Evolutionary conservation across 2,329 filamentous ascomycete genomes (phyloP).

Genomic region (Exophiala spinifera): DNA sequence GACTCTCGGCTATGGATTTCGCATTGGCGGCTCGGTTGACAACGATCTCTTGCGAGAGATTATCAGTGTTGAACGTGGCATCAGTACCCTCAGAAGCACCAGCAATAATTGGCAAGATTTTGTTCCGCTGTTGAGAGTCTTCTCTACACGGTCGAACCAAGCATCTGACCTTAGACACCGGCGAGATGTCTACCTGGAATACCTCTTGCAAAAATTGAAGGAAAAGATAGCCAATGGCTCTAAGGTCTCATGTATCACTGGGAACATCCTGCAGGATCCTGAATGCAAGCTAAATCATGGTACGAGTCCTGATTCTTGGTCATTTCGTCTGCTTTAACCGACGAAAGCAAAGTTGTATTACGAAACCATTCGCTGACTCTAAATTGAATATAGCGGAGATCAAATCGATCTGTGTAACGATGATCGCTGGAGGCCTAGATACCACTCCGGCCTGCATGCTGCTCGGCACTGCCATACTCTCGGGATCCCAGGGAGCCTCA

Average conservation of each 20-base stretch:
- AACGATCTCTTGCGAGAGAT: slow-evolving; percentile 60
- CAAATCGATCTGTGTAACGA: slow-evolving; percentile 75
- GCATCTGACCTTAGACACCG: slow-evolving; percentile 59
- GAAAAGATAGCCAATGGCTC: slow-evolving; percentile 59
- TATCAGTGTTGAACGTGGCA: slow-evolving; percentile 60
- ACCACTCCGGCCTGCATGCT: slow-evolving; percentile 66
- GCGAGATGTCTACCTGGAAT: slow-evolving; percentile 58
- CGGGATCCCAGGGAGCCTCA: no score
- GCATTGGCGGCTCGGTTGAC: no score
- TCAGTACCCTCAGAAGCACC: slow-evolving; percentile 58
- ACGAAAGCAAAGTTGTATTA: no score
- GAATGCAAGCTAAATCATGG: slow-evolving; percentile 62
- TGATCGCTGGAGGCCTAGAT: slow-evolving; percentile 76
- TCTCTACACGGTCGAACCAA: slow-evolving; percentile 52
- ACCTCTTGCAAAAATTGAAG: slow-evolving; percentile 57
- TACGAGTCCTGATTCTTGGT: no score
- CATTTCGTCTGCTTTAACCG: no score
- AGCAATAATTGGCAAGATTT: slow-evolving; percentile 62
- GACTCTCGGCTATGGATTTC: no score
- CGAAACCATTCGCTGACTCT: no score
- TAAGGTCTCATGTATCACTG: slow-evolving; percentile 63
- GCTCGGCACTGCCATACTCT: no score
- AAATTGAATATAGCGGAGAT: no score
- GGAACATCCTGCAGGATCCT: slow-evolving; percentile 62
- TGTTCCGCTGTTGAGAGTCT: slow-evolving; percentile 57